Evolutionary conservation across 2,329 filamentous ascomycete species (phyloP), one percentile per base, ranked within the genome.

Genomic region (Fonsecaea erecta): DNA sequence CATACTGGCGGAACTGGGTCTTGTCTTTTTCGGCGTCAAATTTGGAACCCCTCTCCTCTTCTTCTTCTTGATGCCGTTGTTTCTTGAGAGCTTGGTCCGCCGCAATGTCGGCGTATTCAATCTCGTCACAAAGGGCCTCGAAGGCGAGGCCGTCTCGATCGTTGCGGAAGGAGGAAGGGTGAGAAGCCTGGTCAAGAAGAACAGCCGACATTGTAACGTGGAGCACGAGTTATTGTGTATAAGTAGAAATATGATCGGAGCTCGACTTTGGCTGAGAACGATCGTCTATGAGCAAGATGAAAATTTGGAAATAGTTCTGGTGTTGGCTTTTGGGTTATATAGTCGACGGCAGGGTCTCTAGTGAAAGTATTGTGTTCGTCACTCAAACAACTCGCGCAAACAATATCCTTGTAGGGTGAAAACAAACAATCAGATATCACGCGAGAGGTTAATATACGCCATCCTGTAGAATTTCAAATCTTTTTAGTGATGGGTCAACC

Each of bases 11-110:
- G 80, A 94, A 94, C 70, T 88, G 83, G 24, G 86, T 84, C 82
- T 93, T 93, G 83, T 94, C 89, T 77, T 94, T 94, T 53, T 86
- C 80, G 53, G 84, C 78, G 76, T 93, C 90, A 75, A 93, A 92
- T 70, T 88, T 81, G 65, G 90, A 90, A 66, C 80, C 75, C n/a
- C n/a, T n/a, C 52, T 84, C 82, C 73, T 85, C 84, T 9, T 69
- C 57, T 9, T 62, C 58, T 12, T 65, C 60, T 11, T 74, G 7
- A 24, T 24, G 76, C 48, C 77, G 74, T 28, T 73, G 55, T 12
- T 81, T 82, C 70, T 79, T 77, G 68, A 83, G 82, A 71, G 86
- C 74, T 60, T 80, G 79, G 60, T 81, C 83, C 72, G 86, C 87
- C 71, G 86, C 79, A 60, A 88, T 79, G 72, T 88, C 88, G 74